phyloP scores from a whole-genome alignment of 139 green algal species.

The Tetradesmus obliquus region DNA sequence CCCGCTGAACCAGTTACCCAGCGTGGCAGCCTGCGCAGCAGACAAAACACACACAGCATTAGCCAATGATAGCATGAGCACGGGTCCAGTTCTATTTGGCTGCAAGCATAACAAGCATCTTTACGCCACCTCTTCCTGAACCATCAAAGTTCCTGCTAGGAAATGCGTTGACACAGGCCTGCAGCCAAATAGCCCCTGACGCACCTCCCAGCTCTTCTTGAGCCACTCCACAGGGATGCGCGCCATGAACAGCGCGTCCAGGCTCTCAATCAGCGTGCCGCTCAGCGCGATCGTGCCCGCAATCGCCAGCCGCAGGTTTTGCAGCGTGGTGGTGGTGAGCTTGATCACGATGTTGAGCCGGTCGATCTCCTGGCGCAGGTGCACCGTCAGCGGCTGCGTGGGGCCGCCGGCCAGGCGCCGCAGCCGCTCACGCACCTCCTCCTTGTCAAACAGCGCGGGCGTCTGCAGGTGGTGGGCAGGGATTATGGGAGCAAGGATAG shows the following conservation, averaged over 20 bases:
- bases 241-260: slow-evolving; percentile 91
- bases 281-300: slow-evolving; percentile 90
- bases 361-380: slow-evolving; percentile 95
- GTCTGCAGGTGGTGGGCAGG: slow-evolving; percentile 34
- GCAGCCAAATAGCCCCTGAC: not conserved
- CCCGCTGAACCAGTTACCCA: slow-evolving; percentile 92
- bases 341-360: slow-evolving; percentile 87
- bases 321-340: slow-evolving; percentile 73
- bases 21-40: slow-evolving; percentile 57
- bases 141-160: not conserved
- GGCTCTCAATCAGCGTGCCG: slow-evolving; percentile 80
- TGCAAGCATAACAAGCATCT: not conserved
- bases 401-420: slow-evolving; percentile 85
- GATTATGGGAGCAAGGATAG: not conserved
- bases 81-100: not conserved
- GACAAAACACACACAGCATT: not conserved
- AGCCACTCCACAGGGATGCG: slow-evolving; percentile 88
- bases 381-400: slow-evolving; percentile 88
- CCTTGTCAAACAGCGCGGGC: slow-evolving; percentile 86
- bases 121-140: not conserved
- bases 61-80: not conserved
- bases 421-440: slow-evolving; percentile 90
- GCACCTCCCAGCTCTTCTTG: slow-evolving; percentile 81
- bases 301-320: slow-evolving; percentile 91
- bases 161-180: not conserved